A percentile compares a stretch with the other conserved stretches of the same genome.
Conservation (phyloP, 2,329 filamentous ascomycete genomes). For the Ascochyta clinopodiicola region DNA sequence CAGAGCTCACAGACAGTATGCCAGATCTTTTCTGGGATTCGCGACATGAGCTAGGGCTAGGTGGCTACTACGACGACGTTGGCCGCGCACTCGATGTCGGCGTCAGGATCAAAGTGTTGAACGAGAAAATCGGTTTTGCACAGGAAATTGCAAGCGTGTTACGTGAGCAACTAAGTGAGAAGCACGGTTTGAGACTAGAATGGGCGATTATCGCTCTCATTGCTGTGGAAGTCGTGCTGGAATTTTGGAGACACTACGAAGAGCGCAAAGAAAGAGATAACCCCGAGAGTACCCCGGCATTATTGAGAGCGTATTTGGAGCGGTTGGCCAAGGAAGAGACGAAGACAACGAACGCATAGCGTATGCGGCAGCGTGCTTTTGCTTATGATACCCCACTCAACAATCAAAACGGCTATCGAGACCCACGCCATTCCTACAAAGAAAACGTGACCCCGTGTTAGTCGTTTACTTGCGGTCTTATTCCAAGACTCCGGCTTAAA, state of each 20-base stretch:
- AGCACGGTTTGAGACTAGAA: slow-evolving; percentile 85
- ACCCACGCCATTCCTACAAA: neutral
- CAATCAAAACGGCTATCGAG: neutral
- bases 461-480: too few relatives aligned
- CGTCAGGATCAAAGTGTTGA: slow-evolving; percentile 86
- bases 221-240: slow-evolving; percentile 88
- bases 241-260: slow-evolving; percentile 75
- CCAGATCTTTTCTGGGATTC: slow-evolving; percentile 98
- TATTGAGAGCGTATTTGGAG: slow-evolving; percentile 49
- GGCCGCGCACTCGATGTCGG: slow-evolving; percentile 89
- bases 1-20: slow-evolving; percentile 90
- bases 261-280: slow-evolving; percentile 60
- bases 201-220: slow-evolving; percentile 97
- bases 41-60: slow-evolving; percentile 84
- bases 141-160: slow-evolving; percentile 92
- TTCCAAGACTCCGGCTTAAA: too few relatives aligned
- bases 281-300: slow-evolving; percentile 48
- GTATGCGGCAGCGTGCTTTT: neutral
- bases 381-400: slow-evolving; percentile 34
- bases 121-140: slow-evolving; percentile 98
- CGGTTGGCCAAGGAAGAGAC: neutral
- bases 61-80: slow-evolving; percentile 94
- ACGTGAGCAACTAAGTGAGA: slow-evolving; percentile 86
- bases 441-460: neutral
- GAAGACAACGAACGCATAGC: neutral